A percentile compares a stretch with the other conserved stretches of the same genome.
These are phyloP conservation scores for Malus hybrid DNA, from an alignment of 331 rosid genomes.

Conservation along the genomic window DNA sequence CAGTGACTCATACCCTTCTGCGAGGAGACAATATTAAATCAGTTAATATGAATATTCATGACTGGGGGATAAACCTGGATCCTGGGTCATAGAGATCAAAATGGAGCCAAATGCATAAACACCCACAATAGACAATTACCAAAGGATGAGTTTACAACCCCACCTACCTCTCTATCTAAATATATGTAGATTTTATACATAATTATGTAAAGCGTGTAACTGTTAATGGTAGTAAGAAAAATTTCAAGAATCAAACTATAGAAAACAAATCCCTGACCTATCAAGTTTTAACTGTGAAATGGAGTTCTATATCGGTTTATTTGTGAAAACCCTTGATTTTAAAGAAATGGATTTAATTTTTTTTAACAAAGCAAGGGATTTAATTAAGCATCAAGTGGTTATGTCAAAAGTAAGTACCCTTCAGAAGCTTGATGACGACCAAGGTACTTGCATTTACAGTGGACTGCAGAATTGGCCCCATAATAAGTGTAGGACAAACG, in stretches of 20 bases:
- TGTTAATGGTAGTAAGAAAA: too few relatives aligned
- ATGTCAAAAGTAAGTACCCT: conserved; percentile 36
- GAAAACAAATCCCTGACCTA: too few relatives aligned
- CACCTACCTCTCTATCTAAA: not conserved
- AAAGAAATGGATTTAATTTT: too few relatives aligned
- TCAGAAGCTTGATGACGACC: conserved; percentile 40
- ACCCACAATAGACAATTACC: not conserved
- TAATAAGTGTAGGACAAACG: conserved; percentile 51
- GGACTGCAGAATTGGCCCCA: conserved; percentile 74
- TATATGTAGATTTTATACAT: not conserved
- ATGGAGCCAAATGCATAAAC: not conserved
- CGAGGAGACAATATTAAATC: not conserved
- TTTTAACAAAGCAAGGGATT: not conserved
- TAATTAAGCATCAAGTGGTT: not conserved
- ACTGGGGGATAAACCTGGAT: not conserved
- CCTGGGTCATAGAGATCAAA: not conserved
- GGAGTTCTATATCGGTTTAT: too few relatives aligned
- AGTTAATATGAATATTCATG: not conserved
- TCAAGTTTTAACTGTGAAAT: too few relatives aligned
- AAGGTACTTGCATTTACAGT: conserved; percentile 60
- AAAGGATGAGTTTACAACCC: not conserved
- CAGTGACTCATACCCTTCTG: conserved; percentile 22
- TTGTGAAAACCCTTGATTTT: too few relatives aligned
- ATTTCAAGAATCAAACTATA: too few relatives aligned
- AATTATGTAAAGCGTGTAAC: too few relatives aligned